Conservation (phyloP, 306 rosid species). For the Vicia villosa region DNA sequence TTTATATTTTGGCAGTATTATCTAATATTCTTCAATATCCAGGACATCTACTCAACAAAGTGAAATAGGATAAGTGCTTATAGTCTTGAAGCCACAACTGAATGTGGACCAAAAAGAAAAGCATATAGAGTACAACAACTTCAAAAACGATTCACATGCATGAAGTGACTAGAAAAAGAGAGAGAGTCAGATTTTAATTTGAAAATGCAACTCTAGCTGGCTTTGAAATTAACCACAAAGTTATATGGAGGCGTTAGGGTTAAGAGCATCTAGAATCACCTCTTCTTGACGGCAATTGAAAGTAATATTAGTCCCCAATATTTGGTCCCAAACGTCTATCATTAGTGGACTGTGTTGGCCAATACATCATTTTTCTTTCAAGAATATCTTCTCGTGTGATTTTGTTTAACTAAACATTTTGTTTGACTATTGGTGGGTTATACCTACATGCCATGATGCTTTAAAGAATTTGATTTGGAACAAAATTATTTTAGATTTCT, state of each 20-base stretch:
- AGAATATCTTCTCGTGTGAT: neutral
- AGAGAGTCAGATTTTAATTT: neutral
- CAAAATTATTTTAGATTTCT: too few relatives aligned
- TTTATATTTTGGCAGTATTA: neutral
- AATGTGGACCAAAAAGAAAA: constrained; percentile 31
- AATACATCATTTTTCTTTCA: neutral
- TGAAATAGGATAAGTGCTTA: constrained; percentile 22
- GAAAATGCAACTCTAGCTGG: constrained; percentile 12
- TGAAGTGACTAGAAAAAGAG: constrained; percentile 14
- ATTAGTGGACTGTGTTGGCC: constrained; percentile 9
- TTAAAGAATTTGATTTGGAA: too few relatives aligned
- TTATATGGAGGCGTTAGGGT: neutral
- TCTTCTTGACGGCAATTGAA: constrained; percentile 21
- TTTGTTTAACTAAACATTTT: neutral
- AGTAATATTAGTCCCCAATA: neutral
- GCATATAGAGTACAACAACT: constrained; percentile 5
- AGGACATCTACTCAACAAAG: constrained; percentile 6
- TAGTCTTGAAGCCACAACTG: constrained; percentile 19
- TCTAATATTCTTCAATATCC: neutral
- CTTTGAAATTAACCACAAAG: neutral
- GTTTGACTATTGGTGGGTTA: too few relatives aligned
- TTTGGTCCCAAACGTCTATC: constrained; percentile 27
- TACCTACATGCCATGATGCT: too few relatives aligned
- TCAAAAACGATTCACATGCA: constrained; percentile 18
- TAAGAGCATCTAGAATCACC: constrained; percentile 27